These are phyloP conservation scores for Schizochytrium sp. DNA, from an alignment of 108 stramenopile genomes.

Conservation along the genomic window DNA sequence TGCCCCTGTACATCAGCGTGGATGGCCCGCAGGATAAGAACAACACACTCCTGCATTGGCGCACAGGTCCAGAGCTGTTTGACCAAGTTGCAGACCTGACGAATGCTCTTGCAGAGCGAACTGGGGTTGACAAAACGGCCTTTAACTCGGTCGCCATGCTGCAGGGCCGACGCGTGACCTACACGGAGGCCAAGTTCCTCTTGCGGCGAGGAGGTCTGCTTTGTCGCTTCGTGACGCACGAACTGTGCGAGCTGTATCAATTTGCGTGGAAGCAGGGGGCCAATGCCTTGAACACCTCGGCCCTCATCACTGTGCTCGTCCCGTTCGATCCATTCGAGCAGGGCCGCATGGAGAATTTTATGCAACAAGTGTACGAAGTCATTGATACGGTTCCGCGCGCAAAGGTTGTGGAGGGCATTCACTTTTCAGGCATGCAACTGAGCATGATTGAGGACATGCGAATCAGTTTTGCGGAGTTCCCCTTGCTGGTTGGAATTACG, in stretches of 20 bases:
- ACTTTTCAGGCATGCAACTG: neutral
- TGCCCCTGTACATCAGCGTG: neutral
- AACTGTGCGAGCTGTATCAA: neutral
- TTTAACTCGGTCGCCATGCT: neutral
- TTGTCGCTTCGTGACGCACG: neutral
- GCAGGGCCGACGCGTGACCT: neutral
- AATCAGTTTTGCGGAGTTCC: neutral
- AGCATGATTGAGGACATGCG: slow-evolving; percentile 13
- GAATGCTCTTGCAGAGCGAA: neutral
- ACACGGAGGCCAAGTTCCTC: neutral
- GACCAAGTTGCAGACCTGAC: neutral
- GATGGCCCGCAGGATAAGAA: neutral
- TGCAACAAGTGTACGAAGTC: neutral
- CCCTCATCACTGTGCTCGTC: neutral
- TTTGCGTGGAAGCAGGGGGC: slow-evolving; percentile 1
- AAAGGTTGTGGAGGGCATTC: neutral
- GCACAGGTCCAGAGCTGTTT: neutral
- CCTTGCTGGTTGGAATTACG: neutral
- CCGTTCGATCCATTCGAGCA: neutral
- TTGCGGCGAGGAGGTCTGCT: neutral
- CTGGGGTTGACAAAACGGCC: neutral
- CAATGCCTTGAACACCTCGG: neutral
- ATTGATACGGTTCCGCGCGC: neutral
- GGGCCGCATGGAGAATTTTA: neutral
- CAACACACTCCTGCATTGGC: neutral